Evolutionary conservation across 2,329 filamentous ascomycete species (phyloP), one percentile per base, ranked within the genome.

Genomic region (Teratosphaeria gauchensis): DNA sequence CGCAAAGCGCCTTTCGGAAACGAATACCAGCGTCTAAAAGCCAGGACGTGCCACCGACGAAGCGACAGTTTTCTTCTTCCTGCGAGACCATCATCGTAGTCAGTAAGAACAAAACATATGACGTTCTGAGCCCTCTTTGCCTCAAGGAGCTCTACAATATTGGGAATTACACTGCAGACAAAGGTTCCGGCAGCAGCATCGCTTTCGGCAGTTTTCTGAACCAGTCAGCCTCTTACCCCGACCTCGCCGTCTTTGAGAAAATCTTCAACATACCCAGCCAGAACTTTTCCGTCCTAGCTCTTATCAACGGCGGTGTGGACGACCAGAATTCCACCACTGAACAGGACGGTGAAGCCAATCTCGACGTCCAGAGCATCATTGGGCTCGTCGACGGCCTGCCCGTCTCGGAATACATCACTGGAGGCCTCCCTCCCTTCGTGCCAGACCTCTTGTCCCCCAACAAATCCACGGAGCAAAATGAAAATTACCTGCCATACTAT

Each of bases 401-500:
- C 8, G 77, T 84, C 48, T 75, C 73, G 14, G 81, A 80, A 59
- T 87, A 83, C 69, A 83, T 79, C 56, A 84, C 82, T 1, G 83
- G 76, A 21, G 84, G 84, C 19, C 72, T 72, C 14, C 80, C 77
- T 53, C 79, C 78, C 1, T 80, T 80, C 64, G 69, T 76, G 7
- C 77, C 82, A 0, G 77, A 82, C 51, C 65, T 76, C 5, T 31
- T 58, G 3, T 5, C 21, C 12, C 63, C 61, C 11, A 76, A 64
- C 66, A 71, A 72, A 57, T 66, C 76, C 38, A 71, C 58, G 31
- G 79, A 83, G 68, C 76, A 74, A 63, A 89, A 88, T 68, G 86
- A 89, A 73, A 84, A 85, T 0, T 88, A 87, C 70, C 75, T 87
- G 0, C 77, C 78, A 9, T 87, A 81, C 74, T 76, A 85, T 14